A percentile compares a stretch with the other conserved stretches of the same genome.
Evolutionary conservation across 495 filamentous ascomycete species (phyloP).

Genomic region (Oleoguttula mirabilis): DNA sequence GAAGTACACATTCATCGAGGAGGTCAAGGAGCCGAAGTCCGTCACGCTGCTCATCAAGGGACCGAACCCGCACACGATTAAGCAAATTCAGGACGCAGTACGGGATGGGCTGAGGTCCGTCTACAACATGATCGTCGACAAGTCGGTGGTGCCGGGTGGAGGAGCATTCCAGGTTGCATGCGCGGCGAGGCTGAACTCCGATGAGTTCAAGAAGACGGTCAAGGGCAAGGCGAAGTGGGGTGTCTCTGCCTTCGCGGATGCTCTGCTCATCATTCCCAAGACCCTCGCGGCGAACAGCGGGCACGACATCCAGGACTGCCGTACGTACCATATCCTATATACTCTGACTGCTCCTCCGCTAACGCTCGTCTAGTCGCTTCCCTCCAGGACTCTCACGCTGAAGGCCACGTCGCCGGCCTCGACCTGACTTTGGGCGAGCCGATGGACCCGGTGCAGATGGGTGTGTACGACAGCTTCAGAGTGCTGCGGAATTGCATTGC

Average conservation of each 20-base stretch:
- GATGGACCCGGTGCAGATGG: constrained; percentile 89
- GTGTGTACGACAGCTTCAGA: constrained; percentile 92
- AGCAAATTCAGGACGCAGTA: constrained; percentile 93
- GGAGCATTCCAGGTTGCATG: constrained; percentile 95
- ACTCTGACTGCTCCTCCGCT: constrained; percentile 2
- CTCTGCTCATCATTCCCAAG: constrained; percentile 88
- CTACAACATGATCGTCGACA: constrained; percentile 97
- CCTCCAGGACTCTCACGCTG: constrained; percentile 71
- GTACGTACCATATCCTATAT: constrained; percentile 39
- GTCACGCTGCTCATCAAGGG: constrained; percentile 98
- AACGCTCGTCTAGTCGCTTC: constrained; percentile 49
- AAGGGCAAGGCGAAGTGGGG: constrained; percentile 97
- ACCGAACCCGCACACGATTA: constrained; percentile 90
- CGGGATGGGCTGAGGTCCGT: constrained; percentile 88
- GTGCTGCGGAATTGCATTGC: constrained; percentile 88
- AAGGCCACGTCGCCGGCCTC: constrained; percentile 78
- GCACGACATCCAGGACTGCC: constrained; percentile 86
- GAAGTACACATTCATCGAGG: constrained; percentile 97
- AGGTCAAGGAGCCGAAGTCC: constrained; percentile 96
- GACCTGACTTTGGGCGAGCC: constrained; percentile 75
- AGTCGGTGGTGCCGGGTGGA: constrained; percentile 84
- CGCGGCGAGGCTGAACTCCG: constrained; percentile 74
- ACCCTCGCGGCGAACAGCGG: constrained; percentile 92
- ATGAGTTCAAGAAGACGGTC: constrained; percentile 69
- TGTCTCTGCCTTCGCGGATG: constrained; percentile 87